Conservation (phyloP, 306 rosid genomes). For the Cicer chorassanicum region DNA sequence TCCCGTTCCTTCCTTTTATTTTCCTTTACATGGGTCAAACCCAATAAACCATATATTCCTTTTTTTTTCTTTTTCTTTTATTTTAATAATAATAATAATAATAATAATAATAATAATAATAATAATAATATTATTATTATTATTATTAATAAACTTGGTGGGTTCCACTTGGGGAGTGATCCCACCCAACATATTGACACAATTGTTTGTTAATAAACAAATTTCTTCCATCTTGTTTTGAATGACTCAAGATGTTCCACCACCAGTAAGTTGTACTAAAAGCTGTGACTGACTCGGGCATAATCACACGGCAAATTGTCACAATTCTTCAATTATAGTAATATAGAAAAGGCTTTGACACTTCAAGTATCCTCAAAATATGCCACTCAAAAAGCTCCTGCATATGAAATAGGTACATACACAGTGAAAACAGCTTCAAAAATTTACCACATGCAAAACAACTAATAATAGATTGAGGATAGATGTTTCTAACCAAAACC, state of each 20-base stretch:
- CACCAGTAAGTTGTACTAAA: conserved; percentile 31
- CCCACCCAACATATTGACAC: too few species aligned
- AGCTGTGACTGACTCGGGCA: conserved; percentile 25
- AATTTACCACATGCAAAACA: conserved; percentile 1
- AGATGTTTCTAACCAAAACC: conserved; percentile 68
- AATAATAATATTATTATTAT: too few species aligned
- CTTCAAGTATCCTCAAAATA: conserved; percentile 48
- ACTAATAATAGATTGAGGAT: not conserved
- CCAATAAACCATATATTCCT: too few species aligned
- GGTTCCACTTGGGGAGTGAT: too few species aligned
- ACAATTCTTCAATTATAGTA: not conserved
- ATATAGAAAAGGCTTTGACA: not conserved
- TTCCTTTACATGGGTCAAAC: too few species aligned
- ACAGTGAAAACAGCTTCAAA: not conserved
- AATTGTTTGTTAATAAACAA: conserved; percentile 25
- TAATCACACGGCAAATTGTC: not conserved
- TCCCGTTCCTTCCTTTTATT: too few species aligned
- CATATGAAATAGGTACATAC: conserved; percentile 31
- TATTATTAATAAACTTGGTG: too few species aligned
- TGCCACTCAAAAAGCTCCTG: conserved; percentile 71
- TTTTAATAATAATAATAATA: too few species aligned
- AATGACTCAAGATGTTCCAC: not conserved
- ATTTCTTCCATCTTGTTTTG: not conserved
- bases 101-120: too few species aligned
- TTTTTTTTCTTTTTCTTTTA: too few species aligned